These are phyloP conservation scores for Nakazawaea anatomiae DNA, from an alignment of 805 yeast genomes.

Conservation along the genomic window DNA sequence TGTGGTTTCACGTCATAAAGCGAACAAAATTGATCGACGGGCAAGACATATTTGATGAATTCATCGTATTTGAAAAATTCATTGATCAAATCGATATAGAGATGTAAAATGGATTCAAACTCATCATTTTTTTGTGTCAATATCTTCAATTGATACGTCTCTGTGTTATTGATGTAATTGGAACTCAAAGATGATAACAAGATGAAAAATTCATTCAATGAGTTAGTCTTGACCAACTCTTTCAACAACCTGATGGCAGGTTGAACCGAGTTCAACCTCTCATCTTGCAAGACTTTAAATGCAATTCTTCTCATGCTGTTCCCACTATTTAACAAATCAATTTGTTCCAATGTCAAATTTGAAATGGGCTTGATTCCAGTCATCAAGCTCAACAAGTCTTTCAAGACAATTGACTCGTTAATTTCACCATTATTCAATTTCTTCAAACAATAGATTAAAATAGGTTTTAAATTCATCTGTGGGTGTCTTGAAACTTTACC, in stretches of 20 bases:
- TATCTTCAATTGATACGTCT: conserved; percentile 54
- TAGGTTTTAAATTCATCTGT: conserved; percentile 54
- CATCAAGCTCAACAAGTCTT: conserved; percentile 63
- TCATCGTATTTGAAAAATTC: conserved; percentile 36
- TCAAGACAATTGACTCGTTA: conserved; percentile 56
- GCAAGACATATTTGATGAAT: conserved; percentile 29
- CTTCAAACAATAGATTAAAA: conserved; percentile 54
- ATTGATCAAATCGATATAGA: conserved; percentile 52
- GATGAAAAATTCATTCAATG: conserved; percentile 59
- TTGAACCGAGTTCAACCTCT: conserved; percentile 38
- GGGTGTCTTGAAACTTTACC: conserved; percentile 59
- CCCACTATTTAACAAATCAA: conserved; percentile 62
- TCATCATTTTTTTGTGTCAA: conserved; percentile 72
- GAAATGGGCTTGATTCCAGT: conserved; percentile 69
- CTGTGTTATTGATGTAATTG: conserved; percentile 28
- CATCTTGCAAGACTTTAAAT: conserved; percentile 53
- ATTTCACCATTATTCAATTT: conserved; percentile 56
- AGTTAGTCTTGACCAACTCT: conserved; percentile 35
- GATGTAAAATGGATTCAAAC: conserved; percentile 56
- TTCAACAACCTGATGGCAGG: conserved; percentile 48
- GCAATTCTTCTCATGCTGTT: conserved; percentile 48
- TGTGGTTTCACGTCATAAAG: conserved; percentile 42
- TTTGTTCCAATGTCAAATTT: conserved; percentile 61
- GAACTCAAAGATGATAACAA: conserved; percentile 47
- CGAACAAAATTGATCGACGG: conserved; percentile 33